Evolutionary conservation across 2,329 filamentous ascomycete species (phyloP).

Genomic region (Balansia obtecta): DNA sequence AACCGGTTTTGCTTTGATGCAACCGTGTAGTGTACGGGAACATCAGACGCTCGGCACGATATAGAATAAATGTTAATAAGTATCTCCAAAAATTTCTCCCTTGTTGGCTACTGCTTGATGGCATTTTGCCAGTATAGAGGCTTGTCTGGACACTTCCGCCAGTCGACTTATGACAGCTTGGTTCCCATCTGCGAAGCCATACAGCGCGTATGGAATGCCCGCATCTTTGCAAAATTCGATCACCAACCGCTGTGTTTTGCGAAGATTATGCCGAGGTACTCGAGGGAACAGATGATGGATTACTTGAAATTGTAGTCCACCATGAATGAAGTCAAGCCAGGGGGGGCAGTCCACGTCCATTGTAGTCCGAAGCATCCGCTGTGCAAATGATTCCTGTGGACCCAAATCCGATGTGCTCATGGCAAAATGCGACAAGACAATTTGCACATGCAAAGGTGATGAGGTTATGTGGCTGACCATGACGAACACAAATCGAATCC

Average conservation of each 20-base stretch:
- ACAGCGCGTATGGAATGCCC: constrained; percentile 72
- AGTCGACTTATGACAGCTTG: constrained; percentile 65
- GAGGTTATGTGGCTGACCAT: constrained; percentile 71
- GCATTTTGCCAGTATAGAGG: constrained; percentile 64
- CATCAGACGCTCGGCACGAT: no score
- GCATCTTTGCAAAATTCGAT: constrained; percentile 53
- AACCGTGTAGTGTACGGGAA: no score
- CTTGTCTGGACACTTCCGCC: constrained; percentile 69
- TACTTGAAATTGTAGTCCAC: constrained; percentile 60
- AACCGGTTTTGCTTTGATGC: no score
- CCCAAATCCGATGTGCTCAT: constrained; percentile 87
- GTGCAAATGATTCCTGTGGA: constrained; percentile 72
- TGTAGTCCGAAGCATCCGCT: constrained; percentile 82
- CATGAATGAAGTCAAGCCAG: constrained; percentile 63
- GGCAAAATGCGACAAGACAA: constrained; percentile 83
- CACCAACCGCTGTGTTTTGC: constrained; percentile 45
- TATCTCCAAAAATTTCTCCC: not conserved
- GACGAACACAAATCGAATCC: constrained; percentile 60
- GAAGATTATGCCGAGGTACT: constrained; percentile 55
- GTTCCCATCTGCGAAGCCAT: constrained; percentile 76
- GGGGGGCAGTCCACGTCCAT: constrained; percentile 70
- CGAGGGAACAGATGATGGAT: constrained; percentile 60
- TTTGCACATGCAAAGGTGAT: constrained; percentile 76
- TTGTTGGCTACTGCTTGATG: constrained; percentile 24
- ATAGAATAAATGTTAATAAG: not conserved